Base-by-base conservation (phyloP, 768 basidiomycete genomes). In the Panaeolus papilionaceus region DNA sequence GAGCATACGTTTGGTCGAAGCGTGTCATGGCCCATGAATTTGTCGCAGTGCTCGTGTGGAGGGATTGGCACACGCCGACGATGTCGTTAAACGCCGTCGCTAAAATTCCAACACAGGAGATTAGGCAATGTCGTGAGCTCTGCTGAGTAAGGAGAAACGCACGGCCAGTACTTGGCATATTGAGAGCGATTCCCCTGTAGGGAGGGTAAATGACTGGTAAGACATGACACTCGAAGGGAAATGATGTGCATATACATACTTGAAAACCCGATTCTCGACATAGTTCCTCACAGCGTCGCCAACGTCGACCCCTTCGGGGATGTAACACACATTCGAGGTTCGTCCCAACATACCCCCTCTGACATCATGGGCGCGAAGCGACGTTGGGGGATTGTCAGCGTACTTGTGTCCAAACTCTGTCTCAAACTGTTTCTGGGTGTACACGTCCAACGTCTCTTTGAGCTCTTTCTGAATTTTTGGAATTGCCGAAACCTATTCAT, bases 11-110 rank as follows among this genome's bases (percentile, higher is more conserved):
- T 20, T 10, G 47, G 47, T 49, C 47, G 23, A 49, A 23, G 47
- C 47, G 47, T 12, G 47, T 49, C 47, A 49, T 49, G 47, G 6
- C 23, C 47, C 47, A 49, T 23, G 47, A 49, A 23, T 49, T 49
- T 8, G 47, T 49, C 9, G 47, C 20, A 23, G 47, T n/a, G 2
- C 23, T 49, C 47, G 23, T 6, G 12, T 23, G 16, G 16, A 49
- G 20, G 20, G 47, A 49, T 20, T 49, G 12, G 23, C 23, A 49
- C 11, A 49, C 47, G 6, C 23, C 47, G 47, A 49, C 47, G 2
- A 49, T 8, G 47, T 26, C 23, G 20, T 49, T n/a, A 18, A 49
- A 23, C 47, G 47, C 47, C 20, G 47, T 20, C 2, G 12, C 47
- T 49, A 8, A 26, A 18, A 23, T 7, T 9, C 8, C 3, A 33